phyloP scores from a whole-genome alignment of 768 basidiomycete genomes.

The Rhodosporidiobolus odoratus region DNA sequence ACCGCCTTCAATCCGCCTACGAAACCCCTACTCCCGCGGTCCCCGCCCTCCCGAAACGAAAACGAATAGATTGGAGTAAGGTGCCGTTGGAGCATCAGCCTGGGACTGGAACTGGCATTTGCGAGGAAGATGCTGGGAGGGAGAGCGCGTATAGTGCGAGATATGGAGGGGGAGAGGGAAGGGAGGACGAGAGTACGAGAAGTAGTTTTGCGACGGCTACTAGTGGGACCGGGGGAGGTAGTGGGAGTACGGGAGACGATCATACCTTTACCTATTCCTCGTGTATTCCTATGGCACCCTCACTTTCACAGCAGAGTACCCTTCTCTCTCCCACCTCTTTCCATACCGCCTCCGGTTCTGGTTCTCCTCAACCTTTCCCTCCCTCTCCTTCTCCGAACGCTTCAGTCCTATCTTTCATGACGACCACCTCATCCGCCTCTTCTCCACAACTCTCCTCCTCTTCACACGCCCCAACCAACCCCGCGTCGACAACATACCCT shows the following conservation, averaged over 20 bases:
- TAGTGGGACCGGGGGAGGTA: too few species aligned
- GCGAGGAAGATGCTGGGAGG: neutral
- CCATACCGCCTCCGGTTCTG: too few species aligned
- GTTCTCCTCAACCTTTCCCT: too few species aligned
- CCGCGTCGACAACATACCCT: neutral
- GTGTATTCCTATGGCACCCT: too few species aligned
- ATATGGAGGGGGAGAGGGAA: too few species aligned
- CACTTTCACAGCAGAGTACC: too few species aligned
- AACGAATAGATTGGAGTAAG: conserved; percentile 25
- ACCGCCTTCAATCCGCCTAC: conserved; percentile 28
- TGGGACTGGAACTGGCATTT: neutral
- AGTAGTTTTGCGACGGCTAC: too few species aligned
- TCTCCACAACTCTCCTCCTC: neutral
- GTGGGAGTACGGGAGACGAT: too few species aligned
- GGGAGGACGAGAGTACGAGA: too few species aligned
- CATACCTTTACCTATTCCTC: too few species aligned
- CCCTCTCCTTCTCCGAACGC: neutral
- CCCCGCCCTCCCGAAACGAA: conserved; percentile 1
- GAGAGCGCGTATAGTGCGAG: too few species aligned
- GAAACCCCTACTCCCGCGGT: neutral
- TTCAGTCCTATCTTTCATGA: neutral
- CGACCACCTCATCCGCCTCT: too few species aligned
- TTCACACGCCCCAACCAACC: neutral
- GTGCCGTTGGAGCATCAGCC: neutral
- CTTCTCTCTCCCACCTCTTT: neutral